Evolutionary conservation across 176 grass and related monocot species (phyloP), one percentile per base, ranked within the genome.

Genomic region (Saccharum officinarum): DNA sequence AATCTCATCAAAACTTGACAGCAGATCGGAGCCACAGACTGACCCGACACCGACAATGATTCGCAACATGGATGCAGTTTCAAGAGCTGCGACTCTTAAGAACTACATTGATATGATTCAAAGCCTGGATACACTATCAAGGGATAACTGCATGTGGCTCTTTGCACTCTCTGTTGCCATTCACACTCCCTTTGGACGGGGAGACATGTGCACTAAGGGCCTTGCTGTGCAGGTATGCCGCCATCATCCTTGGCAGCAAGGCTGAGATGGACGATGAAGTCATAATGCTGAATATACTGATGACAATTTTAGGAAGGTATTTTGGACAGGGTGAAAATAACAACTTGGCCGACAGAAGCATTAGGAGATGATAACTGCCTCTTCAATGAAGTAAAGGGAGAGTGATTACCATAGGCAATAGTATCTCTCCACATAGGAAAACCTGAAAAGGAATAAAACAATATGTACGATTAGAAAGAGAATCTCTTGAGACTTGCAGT

Each of bases 81-180:
- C 88, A 7, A 87, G 89, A 75, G 93, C 93, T 67, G 75, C 89
- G 2, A 91, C 91, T 36, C 75, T 95, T 6, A 59, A 85, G 49
- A 98, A 95, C 46, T 92, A 92, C 60, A 87, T 94, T 0, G 46
- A 82, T 47, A 90, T 89, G 91, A 69, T 92, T 33, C 87, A 94
- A 30, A 92, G 93, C 75, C 70, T 85, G 78, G 80, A 76, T 60
- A 62, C 70, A 11, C 55, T 98, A 6, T 94, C 88, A n/a, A 88
- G 82, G 83, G 87, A 94, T 17, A 82, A 98, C 47, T 98, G 93
- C 83, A n/a, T 95, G 20, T 95, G 93, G 89, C 67, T 95, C 9
- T 98, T 98, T 92, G 87, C 93, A 18, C 38, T 98, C 6, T 94
- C 89, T 59, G 86, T 85, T 3, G 67, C 86, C 10, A 86, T 98